Evolutionary conservation across 768 basidiomycete species (phyloP).

Genomic region (Tylopilus subfusipes): DNA sequence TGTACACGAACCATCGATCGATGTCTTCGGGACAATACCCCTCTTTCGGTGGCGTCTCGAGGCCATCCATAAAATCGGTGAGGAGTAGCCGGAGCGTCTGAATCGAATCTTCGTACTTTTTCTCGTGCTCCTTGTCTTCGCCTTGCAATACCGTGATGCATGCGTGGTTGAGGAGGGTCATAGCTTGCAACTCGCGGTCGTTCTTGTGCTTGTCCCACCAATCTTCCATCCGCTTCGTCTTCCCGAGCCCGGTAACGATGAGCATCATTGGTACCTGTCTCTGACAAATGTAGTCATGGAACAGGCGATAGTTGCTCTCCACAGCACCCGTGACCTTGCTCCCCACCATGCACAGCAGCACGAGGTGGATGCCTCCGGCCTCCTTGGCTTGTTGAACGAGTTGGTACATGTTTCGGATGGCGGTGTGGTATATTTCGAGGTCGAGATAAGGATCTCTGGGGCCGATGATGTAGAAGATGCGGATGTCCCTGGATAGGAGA

Average conservation of each 20-base stretch:
- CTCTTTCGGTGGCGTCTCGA: not conserved
- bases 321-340: slow-evolving; percentile 33
- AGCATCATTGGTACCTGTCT: slow-evolving; percentile 35
- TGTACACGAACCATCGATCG: slow-evolving; percentile 12
- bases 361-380: slow-evolving; percentile 36
- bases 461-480: slow-evolving; percentile 30
- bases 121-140: slow-evolving; percentile 16
- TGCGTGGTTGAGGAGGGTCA: slow-evolving; percentile 20
- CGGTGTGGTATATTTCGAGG: slow-evolving; percentile 13
- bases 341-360: slow-evolving; percentile 39
- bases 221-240: slow-evolving; percentile 28
- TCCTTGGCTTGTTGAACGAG: slow-evolving; percentile 26
- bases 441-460: slow-evolving; percentile 29
- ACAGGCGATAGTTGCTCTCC: slow-evolving; percentile 36
- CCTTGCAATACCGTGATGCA: slow-evolving; percentile 30
- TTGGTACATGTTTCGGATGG: slow-evolving; percentile 23
- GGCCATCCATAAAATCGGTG: not conserved
- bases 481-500: slow-evolving; percentile 19
- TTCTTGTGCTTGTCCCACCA: slow-evolving; percentile 32
- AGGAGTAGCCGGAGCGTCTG: slow-evolving; percentile 12
- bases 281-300: slow-evolving; percentile 37
- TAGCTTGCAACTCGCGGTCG: slow-evolving; percentile 5
- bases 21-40: slow-evolving; percentile 10
- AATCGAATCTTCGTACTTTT: slow-evolving; percentile 17
- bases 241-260: slow-evolving; percentile 38